These are phyloP conservation scores for Tulasnella sp. DNA, from an alignment of 768 basidiomycete genomes.

Conservation along the genomic window DNA sequence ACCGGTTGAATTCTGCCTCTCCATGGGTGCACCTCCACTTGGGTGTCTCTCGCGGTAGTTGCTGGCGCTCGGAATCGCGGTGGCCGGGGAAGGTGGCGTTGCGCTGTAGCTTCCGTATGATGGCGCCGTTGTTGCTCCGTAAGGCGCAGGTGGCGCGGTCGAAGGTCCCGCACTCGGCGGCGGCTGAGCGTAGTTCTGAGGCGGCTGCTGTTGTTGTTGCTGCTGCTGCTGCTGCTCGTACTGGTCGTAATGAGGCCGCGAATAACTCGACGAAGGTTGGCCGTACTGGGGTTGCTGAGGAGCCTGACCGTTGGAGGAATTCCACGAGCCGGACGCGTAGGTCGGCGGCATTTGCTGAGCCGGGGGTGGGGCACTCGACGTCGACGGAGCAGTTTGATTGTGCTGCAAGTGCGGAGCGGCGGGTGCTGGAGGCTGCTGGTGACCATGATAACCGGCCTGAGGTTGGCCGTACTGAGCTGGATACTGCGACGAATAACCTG, in stretches of 20 bases:
- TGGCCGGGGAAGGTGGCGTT: slow-evolving; percentile 9
- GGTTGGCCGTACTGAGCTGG: slow-evolving; percentile 5
- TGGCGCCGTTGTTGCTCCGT: not conserved
- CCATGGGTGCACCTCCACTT: not conserved
- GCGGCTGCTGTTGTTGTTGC: too few species aligned
- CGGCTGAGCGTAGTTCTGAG: not conserved
- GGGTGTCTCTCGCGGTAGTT: slow-evolving; percentile 6
- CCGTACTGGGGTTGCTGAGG: slow-evolving; percentile 12
- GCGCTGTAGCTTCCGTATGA: not conserved
- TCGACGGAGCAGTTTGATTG: not conserved
- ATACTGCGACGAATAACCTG: slow-evolving; percentile 1
- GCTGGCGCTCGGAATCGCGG: not conserved
- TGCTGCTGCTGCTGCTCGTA: slow-evolving; percentile 18
- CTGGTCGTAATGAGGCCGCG: slow-evolving; percentile 3
- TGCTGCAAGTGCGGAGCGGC: not conserved
- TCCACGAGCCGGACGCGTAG: slow-evolving; percentile 6
- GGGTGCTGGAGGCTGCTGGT: slow-evolving; percentile 18
- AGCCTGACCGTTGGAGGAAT: not conserved
- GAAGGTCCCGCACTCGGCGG: slow-evolving; percentile 1
- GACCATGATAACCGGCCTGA: not conserved
- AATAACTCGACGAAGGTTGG: not conserved
- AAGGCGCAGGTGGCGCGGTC: not conserved
- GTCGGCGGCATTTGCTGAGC: not conserved
- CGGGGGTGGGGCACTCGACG: slow-evolving; percentile 13
- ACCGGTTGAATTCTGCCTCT: slow-evolving; percentile 2